Conservation (phyloP, 108 stramenopile genomes). For the Schizochytrium sp. region DNA sequence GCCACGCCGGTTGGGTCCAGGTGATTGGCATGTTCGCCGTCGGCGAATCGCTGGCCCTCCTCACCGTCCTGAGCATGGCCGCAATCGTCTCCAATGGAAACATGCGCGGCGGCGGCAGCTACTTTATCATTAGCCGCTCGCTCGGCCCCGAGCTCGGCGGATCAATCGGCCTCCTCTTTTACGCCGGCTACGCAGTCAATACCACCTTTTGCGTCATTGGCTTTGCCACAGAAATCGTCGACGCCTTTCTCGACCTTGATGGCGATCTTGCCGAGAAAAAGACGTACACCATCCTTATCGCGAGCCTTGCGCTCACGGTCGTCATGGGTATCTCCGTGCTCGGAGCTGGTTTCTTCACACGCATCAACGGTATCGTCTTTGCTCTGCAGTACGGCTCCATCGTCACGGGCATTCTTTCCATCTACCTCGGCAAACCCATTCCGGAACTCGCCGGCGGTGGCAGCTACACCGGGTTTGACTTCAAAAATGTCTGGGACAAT, state of each 20-base stretch:
- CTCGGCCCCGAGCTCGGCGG: slow-evolving; percentile 33
- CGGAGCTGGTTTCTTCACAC: not conserved
- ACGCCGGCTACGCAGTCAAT: not conserved
- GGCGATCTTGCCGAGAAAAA: not conserved
- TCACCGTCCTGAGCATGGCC: slow-evolving; percentile 3
- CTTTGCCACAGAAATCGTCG: slow-evolving; percentile 19
- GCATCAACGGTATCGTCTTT: slow-evolving; percentile 5
- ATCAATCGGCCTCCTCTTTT: slow-evolving; percentile 19
- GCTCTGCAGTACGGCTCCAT: not conserved
- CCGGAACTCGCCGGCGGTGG: not conserved
- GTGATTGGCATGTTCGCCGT: slow-evolving; percentile 1
- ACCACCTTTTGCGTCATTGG: slow-evolving; percentile 21
- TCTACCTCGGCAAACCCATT: not conserved
- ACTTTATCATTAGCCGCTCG: slow-evolving; percentile 24
- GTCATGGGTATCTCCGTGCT: not conserved
- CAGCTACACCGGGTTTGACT: not conserved
- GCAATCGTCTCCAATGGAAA: slow-evolving; percentile 19
- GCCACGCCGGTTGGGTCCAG: not conserved
- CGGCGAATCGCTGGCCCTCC: not conserved
- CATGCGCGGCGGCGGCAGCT: slow-evolving; percentile 9
- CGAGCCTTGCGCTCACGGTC: not conserved
- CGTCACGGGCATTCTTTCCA: not conserved
- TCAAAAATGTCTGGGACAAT: slow-evolving; percentile 5
- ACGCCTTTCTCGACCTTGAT: not conserved
- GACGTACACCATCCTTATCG: not conserved